phyloP scores from a whole-genome alignment of 768 basidiomycete genomes.

The Kwoniella bestiolae region DNA sequence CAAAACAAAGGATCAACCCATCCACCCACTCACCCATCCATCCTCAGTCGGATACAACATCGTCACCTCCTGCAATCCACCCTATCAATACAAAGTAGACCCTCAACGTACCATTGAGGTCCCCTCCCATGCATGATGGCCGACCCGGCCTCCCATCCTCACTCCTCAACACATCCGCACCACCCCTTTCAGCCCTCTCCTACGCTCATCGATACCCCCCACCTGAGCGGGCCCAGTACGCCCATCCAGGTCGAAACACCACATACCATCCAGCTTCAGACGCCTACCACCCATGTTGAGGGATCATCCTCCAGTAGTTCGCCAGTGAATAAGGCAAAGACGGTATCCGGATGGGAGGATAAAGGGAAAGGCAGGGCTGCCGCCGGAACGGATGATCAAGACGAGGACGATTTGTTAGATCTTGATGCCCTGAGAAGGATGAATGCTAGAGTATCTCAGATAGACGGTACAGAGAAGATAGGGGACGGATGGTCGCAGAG shows the following conservation, averaged over 20 bases:
- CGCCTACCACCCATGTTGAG: slow-evolving; percentile 14
- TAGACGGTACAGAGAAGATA: background rate
- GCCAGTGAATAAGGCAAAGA: background rate
- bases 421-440: slow-evolving; percentile 20
- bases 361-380: slow-evolving; percentile 14
- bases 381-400: background rate
- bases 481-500: slow-evolving; percentile 5
- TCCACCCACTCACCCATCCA: background rate
- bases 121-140: background rate
- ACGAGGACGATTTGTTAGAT: slow-evolving; percentile 10
- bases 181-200: background rate
- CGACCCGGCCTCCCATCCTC: background rate
- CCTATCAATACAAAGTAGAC: background rate
- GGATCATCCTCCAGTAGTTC: slow-evolving; percentile 9
- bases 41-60: background rate
- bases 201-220: background rate
- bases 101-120: background rate
- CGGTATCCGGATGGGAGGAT: background rate
- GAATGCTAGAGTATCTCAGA: slow-evolving; percentile 17
- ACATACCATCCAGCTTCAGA: slow-evolving; percentile 19
- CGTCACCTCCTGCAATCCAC: no score
- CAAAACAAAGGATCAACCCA: slow-evolving; percentile 11
- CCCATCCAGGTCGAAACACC: slow-evolving; percentile 18
- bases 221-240: slow-evolving; percentile 11
- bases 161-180: background rate